Base-by-base conservation (phyloP, 768 basidiomycete species). In the Mycena polygramma region DNA sequence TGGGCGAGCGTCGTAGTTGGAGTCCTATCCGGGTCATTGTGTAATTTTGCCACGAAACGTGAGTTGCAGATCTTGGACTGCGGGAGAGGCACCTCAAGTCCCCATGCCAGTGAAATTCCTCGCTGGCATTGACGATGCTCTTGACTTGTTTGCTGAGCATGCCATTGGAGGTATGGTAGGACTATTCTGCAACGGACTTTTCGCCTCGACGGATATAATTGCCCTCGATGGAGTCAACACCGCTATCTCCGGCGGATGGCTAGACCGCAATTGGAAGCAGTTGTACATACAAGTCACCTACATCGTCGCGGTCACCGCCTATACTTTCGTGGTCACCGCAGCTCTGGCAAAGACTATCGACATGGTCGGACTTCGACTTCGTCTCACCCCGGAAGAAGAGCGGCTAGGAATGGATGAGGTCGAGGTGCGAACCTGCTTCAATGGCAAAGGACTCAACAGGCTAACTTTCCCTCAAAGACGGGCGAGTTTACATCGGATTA, bases 121-220 rank as follows among this genome's bases (percentile, higher is more conserved):
- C 41, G 69, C 96, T 63, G 81, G 83, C 20, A 88, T 96, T 63
- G 96, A 98, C 77, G 96, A 97, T 76, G 90, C 95, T 0, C 91
- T 98, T 58, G 96, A 98, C 85, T 87, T 96, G 53, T 97, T 95
- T 78, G 95, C 96, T 20, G 91, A 94, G 75, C 96, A 98, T 83
- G 96, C 92, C 45, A 82, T 97, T 48, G 95, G 64, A 30, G 70
- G 95, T 30, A 88, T 94, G 48, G 80, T 94, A 60, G 96, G 94
- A 51, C 85, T 94, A 19, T 77, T 94, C 57, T 72, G 86, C 73
- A 95, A 93, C 66, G 94, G 82, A 19, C 85, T 96, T 74, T 95
- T 96, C 74, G 95, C 91, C 19, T 88, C 91, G 24, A 80, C 81
- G 7, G 81, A 82, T 9, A 84, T 96, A 58, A 90, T 91, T 26